Evolutionary conservation across 1,284 basidiomycete genomes (phyloP).

Genomic region (Porphyrellus sp.): DNA sequence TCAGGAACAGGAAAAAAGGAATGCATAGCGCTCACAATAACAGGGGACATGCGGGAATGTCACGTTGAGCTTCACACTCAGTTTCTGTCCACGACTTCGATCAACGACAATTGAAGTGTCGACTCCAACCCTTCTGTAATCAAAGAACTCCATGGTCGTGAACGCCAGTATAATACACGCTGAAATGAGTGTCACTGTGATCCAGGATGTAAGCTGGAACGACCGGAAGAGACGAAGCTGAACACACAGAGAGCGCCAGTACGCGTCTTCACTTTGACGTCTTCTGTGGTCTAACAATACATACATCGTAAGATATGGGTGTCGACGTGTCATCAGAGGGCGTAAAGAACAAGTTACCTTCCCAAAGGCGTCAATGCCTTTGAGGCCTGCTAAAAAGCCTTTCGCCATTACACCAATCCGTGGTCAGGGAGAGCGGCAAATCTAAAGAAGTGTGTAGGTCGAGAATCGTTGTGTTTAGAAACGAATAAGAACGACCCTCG

Average conservation of each 20-base stretch:
- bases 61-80: constrained; percentile 90
- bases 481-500: neutral
- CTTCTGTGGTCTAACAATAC: constrained; percentile 80
- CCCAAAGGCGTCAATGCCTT: constrained; percentile 95
- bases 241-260: constrained; percentile 85
- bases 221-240: neutral
- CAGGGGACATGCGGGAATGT: constrained; percentile 97
- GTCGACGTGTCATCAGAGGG: constrained; percentile 10
- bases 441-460: constrained; percentile 31
- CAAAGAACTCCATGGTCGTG: constrained; percentile 90
- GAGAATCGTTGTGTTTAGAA: neutral
- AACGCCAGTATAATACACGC: constrained; percentile 90
- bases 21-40: constrained; percentile 66
- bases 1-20: neutral
- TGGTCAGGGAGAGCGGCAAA: constrained; percentile 30
- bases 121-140: constrained; percentile 85
- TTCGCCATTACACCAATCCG: constrained; percentile 57
- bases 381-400: constrained; percentile 69
- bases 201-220: constrained; percentile 1
- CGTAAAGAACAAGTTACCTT: constrained; percentile 59
- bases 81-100: constrained; percentile 89
- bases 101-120: constrained; percentile 93
- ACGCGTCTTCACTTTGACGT: constrained; percentile 96
- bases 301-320: constrained; percentile 11
- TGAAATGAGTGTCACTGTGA: constrained; percentile 86